Evolutionary conservation across 495 filamentous ascomycete species (phyloP), one percentile per base, ranked within the genome.

Genomic region (Talaromyces wortmannii): DNA sequence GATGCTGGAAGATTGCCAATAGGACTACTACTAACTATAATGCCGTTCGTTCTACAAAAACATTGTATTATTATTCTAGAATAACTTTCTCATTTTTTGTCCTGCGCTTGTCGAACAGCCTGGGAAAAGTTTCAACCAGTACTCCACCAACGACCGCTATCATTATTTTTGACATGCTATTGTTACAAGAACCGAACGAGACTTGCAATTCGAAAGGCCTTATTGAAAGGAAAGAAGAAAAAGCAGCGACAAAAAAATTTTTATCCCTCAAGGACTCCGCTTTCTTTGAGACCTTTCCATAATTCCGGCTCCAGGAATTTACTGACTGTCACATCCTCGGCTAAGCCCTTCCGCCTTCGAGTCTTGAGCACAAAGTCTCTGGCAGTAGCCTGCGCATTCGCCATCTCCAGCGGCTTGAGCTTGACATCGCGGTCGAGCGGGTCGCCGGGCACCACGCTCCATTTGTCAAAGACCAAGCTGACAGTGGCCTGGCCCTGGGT

Each of bases 331-430:
- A 98, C 90, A 70, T 97, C 95, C 76, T 97, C 94, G 55, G 89
- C 91, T 59, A 98, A 69, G 5, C 94, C 94, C 77, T 98, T 98
- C 52, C 94, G 79, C 61, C 92, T 73, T 57, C 94, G 79, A 11
- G 94, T 98, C 82, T 98, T 98, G 55, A 97, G 74, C 16, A 96
- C 91, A 71, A 98, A 96, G 67, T 98, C 94, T 52, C 94, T 78
- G 2, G 94, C 94, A 52, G 91, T 96, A 6, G 86, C 90, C 78
- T 89, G 87, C 56, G 88, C 87, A 42, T 77, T 75, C 5, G 95
- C 94, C 61, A 89, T 91, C 72, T 97, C 91, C 56, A 98, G 70
- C 30, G 91, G 89, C 45, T 88, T 79, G 33, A 91, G 71, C 58
- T 91, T 86, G 42, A 90, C 81, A 32, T 92, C 89, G 60, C 85